These are phyloP conservation scores for Trichosanthes cucumerina DNA, from an alignment of 306 rosid species.

Conservation along the genomic window DNA sequence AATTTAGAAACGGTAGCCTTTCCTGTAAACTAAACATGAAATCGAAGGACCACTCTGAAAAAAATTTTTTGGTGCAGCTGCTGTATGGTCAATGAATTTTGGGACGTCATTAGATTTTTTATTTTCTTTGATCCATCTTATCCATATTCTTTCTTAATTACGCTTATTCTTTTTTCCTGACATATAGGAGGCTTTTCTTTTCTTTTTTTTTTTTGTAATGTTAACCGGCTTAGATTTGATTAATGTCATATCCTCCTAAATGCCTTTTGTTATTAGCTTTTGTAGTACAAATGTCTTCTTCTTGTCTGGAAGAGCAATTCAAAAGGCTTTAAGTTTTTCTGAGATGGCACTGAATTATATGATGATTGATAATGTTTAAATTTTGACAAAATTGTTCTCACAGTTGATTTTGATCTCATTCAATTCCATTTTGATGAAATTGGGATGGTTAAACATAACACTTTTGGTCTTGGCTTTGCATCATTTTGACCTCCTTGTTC, in stretches of 20 bases:
- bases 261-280: background rate
- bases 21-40: background rate
- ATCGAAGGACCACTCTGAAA: background rate
- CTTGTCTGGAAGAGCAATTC: background rate
- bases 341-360: background rate
- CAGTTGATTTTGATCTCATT: background rate
- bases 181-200: background rate
- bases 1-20: background rate
- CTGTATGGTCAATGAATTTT: background rate
- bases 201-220: background rate
- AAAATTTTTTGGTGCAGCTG: background rate
- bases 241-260: background rate
- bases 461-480: background rate
- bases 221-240: background rate
- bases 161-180: background rate
- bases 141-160: background rate
- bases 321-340: background rate
- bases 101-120: background rate
- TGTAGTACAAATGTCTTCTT: background rate
- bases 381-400: background rate
- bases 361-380: background rate
- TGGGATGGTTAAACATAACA: background rate
- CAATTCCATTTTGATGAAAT: background rate
- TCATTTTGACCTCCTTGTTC: background rate
- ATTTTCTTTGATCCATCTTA: background rate